Percentiles rank a stretch among this genome's conserved stretches.
Evolutionary conservation across 2,329 filamentous ascomycete species (phyloP).

Genomic region (Pseudogymnoascus sp.): DNA sequence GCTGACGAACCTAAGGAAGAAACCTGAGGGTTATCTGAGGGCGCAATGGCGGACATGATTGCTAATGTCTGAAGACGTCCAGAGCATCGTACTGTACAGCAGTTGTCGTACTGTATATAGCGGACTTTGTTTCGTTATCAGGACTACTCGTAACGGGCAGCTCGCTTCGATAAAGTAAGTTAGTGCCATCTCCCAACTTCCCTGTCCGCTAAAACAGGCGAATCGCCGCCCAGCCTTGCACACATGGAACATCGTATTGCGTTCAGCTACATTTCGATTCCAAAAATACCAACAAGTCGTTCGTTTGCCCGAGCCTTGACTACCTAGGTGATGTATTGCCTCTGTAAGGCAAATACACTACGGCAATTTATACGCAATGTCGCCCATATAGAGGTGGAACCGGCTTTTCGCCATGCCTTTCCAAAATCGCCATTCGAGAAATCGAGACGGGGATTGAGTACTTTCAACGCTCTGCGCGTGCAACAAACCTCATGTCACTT

Average conservation of each 20-base stretch:
- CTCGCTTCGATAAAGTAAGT: slow-evolving; percentile 8
- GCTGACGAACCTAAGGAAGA: slow-evolving; percentile 27
- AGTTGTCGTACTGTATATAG: neutral
- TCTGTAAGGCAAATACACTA: slow-evolving; percentile 23
- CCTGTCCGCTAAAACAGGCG: neutral
- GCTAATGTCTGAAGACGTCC: neutral
- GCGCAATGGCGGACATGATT: slow-evolving; percentile 28
- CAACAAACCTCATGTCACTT: neutral
- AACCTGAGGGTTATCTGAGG: slow-evolving; percentile 24
- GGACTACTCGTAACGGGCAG: neutral
- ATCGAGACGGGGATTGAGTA: slow-evolving; percentile 2
- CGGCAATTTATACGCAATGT: slow-evolving; percentile 26
- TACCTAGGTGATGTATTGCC: slow-evolving; percentile 23
- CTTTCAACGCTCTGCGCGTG: neutral
- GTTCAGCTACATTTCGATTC: neutral
- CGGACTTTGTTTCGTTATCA: slow-evolving; percentile 3
- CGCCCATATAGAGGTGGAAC: slow-evolving; percentile 23
- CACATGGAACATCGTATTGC: slow-evolving; percentile 5
- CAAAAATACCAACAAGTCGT: neutral
- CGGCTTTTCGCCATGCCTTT: slow-evolving; percentile 7
- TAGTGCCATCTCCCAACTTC: neutral
- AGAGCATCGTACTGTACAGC: slow-evolving; percentile 3
- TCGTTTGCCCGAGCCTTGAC: neutral
- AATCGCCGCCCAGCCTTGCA: slow-evolving; percentile 3
- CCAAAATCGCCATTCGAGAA: slow-evolving; percentile 8